A percentile compares a stretch with the other conserved stretches of the same genome.
Conservation (phyloP, 2,329 filamentous ascomycete genomes). For the Penicillium sp. region DNA sequence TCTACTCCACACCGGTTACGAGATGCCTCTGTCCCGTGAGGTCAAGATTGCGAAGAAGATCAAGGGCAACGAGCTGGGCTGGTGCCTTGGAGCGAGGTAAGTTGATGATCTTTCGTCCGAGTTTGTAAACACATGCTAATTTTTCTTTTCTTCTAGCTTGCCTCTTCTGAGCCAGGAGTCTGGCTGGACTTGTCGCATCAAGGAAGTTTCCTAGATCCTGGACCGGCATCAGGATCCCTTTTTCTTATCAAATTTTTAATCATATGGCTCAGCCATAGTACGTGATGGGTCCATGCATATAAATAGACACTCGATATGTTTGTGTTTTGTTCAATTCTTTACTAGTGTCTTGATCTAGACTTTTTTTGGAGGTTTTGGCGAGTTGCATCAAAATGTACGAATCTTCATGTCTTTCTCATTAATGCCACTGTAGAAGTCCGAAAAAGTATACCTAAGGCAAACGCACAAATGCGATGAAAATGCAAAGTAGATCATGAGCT, state of each 20-base stretch:
- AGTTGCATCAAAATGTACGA: conserved; percentile 23
- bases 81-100: conserved; percentile 96
- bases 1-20: conserved; percentile 91
- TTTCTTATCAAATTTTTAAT: conserved; percentile 26
- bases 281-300: conserved; percentile 35
- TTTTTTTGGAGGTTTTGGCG: conserved; percentile 13
- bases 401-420: conserved; percentile 15
- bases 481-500: neutral
- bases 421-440: neutral
- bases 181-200: conserved; percentile 88
- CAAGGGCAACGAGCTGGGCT: conserved; percentile 92
- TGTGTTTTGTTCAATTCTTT: conserved; percentile 23
- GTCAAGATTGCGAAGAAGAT: conserved; percentile 99
- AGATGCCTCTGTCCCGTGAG: conserved; percentile 95
- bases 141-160: conserved; percentile 60
- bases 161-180: conserved; percentile 80
- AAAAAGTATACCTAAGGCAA: neutral
- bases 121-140: conserved; percentile 24
- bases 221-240: conserved; percentile 15
- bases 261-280: conserved; percentile 25
- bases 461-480: conserved; percentile 7
- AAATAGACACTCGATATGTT: conserved; percentile 27
- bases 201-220: conserved; percentile 65
- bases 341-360: conserved; percentile 6
- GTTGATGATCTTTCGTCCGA: conserved; percentile 30